Evolutionary conservation across 768 basidiomycete species (phyloP), one percentile per base, ranked within the genome.

Genomic region (Hysterangium stoloniferum): DNA sequence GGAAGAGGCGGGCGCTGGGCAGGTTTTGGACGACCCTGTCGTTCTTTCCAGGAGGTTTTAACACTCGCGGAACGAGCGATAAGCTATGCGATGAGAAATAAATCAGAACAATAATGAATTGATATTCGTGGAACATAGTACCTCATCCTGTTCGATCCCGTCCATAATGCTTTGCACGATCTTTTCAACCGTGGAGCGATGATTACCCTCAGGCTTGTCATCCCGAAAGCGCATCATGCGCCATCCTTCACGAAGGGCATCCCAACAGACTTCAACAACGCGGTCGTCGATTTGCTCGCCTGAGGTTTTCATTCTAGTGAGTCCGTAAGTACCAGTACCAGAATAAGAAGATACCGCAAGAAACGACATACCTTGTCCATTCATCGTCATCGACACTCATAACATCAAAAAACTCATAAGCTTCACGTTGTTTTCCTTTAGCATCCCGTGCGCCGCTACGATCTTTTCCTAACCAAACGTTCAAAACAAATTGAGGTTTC

Each of bases 261-360:
- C 86, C 95, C 96, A 98, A 56, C 83, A 80, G 15, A 95, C 93
- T 64, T 99, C 96, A 17, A 98, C 84, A 33, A 98, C 78, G 9
- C 95, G 79, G 64, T 98, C 94, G 60, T 99, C 95, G 55, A 84
- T 70, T 64, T 98, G 95, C 61, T 94, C 86, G 6, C 84, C 81
- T 1, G 80, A 77, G 4, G 68, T 66, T 61, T 97, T 98, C 73
- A 95, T 74, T 58, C 95, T 98, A 61, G 3, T 25, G 17, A 12
- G 37, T 38, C 22, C 20, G 25, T 40, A 7, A 52, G 13, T 52
- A 42, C n/a, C n/a, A 7, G 20, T 8, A 35, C 27, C 6, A 17
- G 13, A 15, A 53, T 11, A 40, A 52, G 19, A 29, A 13, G 12
- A 24, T 8, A 9, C 4, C 13, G 15, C 17, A 24, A 28, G 33